Base-by-base conservation (phyloP, 805 yeast species). In the Ogataea corticis region DNA sequence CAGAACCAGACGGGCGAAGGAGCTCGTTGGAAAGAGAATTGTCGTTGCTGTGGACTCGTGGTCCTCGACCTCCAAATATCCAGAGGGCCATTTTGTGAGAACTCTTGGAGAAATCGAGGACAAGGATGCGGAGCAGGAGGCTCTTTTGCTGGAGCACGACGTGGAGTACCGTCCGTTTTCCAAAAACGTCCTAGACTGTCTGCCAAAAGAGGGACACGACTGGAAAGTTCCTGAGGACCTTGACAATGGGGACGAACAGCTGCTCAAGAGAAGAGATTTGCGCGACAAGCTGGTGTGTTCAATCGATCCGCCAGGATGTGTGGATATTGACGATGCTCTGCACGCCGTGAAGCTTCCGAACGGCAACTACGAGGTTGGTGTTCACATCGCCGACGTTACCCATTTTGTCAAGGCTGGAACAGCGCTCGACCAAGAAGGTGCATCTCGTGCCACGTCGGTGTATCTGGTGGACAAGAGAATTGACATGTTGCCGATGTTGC, bases 311-410 rank as follows among this genome's bases (percentile, higher is more conserved):
- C 97, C 97, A 2, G 85, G 86, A 25, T 92, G 98, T 81, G 97
- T 91, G 54, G 99, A 94, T 79, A 94, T 94, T 59, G 99, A 94
- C 71, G 97, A 94, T 71, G 99, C 99, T 1, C 72, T 94, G 39
- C 99, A 94, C 62, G 98, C 98, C 0, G 71, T 77, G 51, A 63
- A 64, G 43, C 74, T 94, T 40, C 90, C 96, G 1, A 94, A 94
- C 64, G 99, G 99, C 0, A 88, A 92, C 63, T 90, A 79, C 72
- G 96, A 94, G 65, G 96, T 94, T 45, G 99, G 99, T 61, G 99
- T 94, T 25, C 99, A 94, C 62, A 94, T 94, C 71, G 99, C 99
- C 9, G 99, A 94, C 69, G 99, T 94, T 25, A 88, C 98, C 1
- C 96, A 94, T 69, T 94, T 94, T 61, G 99, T 94, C 37, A 89